Base-by-base conservation (phyloP, 2,329 filamentous ascomycete species). In the Albophoma yamanashiensis region DNA sequence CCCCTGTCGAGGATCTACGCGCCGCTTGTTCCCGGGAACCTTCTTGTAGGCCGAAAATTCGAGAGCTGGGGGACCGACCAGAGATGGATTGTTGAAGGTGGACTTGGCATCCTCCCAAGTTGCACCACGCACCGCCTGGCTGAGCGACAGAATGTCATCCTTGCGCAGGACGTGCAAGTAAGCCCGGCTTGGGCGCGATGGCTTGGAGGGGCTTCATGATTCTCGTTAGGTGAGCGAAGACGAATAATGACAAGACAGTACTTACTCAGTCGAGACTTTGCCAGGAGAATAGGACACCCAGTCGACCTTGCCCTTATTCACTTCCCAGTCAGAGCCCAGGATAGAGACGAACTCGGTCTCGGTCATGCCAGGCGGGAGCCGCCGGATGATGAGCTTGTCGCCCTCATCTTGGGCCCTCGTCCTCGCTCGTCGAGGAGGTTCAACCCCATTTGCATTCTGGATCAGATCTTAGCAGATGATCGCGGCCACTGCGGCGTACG, bases 31-130 rank as follows among this genome's bases (percentile, higher is more conserved):
- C 61, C 84, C 84, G 1, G 93, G 91, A 1, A 91, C 83, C 68
- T 92, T 92, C 65, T 91, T 90, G 75, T 92, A 96, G 1, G 89
- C 84, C 22, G 92, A 86, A 68, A 90, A 90, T 68, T 96, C 92
- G 56, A 97, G 78, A 6, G 83, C 82, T 0, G 94, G 92, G 1
- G 89, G 89, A 0, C 89, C 89, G 59, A 94, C 78, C 2, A 97
- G 82, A 34, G 86, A 86, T 1, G 87, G 76, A 66, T 87, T 90
- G 62, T 82, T 86, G 67, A 82, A 85, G 0, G 89, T 89, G 67
- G 88, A 89, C 66, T 89, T 89, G 39, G 89, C 88, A 75, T 99
- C 94, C 64, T 89, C 84, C 80, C 96, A 96, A 0, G 80, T 79
- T 3, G 84, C 78, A 60, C 79, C 76, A 60, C 89, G 86, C 55